Conservation (phyloP, 2,329 filamentous ascomycete genomes). For the Aureobasidium sp. region DNA sequence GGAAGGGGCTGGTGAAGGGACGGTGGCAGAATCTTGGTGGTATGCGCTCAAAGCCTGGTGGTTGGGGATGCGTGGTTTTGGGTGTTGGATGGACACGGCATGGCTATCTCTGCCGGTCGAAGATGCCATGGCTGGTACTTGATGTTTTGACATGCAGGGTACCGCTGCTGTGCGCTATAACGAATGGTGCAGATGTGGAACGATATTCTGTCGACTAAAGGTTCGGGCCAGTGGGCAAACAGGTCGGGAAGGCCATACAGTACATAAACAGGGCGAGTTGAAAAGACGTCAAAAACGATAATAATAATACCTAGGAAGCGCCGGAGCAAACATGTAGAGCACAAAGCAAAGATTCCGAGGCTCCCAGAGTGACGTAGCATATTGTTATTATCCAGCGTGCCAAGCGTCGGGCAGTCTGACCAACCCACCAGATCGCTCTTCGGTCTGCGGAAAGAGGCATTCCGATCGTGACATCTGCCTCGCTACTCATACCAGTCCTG, state of each 20-base stretch:
- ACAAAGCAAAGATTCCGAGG: neutral
- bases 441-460: too few relatives aligned
- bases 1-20: slow-evolving; percentile 9
- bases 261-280: neutral
- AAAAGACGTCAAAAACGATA: neutral
- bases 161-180: neutral
- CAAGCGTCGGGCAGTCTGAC: too few relatives aligned
- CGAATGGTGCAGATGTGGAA: neutral
- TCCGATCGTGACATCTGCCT: too few relatives aligned
- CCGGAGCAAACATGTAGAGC: neutral
- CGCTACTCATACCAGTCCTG: too few relatives aligned
- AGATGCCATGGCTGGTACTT: neutral
- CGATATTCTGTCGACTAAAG: neutral
- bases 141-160: neutral
- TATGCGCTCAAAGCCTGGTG: slow-evolving; percentile 20
- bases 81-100: slow-evolving; percentile 21
- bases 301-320: neutral
- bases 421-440: too few relatives aligned
- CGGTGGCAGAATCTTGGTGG: slow-evolving; percentile 12
- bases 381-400: neutral
- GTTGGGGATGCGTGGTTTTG: slow-evolving; percentile 25
- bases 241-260: too few relatives aligned
- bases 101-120: slow-evolving; percentile 6
- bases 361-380: neutral
- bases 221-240: too few relatives aligned